phyloP scores from a whole-genome alignment of 1,284 basidiomycete species.

The Melampsora americana region DNA sequence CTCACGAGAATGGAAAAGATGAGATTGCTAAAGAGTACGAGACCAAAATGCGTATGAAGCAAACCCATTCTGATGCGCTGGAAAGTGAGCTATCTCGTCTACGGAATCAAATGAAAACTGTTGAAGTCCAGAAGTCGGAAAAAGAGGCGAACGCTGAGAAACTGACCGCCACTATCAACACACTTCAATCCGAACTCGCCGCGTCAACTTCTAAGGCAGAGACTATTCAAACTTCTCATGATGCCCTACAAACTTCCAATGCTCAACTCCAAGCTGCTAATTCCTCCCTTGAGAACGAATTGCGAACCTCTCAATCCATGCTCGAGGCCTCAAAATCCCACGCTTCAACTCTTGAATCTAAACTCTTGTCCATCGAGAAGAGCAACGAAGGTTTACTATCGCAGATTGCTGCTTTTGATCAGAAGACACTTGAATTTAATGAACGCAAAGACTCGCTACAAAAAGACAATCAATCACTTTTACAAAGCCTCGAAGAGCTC shows the following conservation, averaged over 20 bases:
- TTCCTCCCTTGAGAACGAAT: slow-evolving; percentile 13
- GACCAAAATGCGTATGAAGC: slow-evolving; percentile 42
- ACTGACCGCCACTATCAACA: slow-evolving; percentile 1
- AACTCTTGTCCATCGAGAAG: slow-evolving; percentile 18
- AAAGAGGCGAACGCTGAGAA: slow-evolving; percentile 11
- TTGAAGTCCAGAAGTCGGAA: slow-evolving; percentile 16
- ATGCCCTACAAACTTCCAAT: slow-evolving; percentile 26
- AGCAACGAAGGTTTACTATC: slow-evolving; percentile 11
- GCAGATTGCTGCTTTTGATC: slow-evolving; percentile 18
- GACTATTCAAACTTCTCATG: slow-evolving; percentile 13
- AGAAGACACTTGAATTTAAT: slow-evolving; percentile 20
- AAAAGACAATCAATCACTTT: slow-evolving; percentile 38
- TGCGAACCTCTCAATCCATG: slow-evolving; percentile 13
- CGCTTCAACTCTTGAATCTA: slow-evolving; percentile 28
- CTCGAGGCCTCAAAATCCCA: slow-evolving; percentile 18
- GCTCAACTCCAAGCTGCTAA: slow-evolving; percentile 15
- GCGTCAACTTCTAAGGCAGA: neutral
- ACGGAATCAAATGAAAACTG: slow-evolving; percentile 27
- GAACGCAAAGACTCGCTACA: slow-evolving; percentile 24
- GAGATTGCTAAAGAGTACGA: slow-evolving; percentile 38
- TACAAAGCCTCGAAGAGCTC: slow-evolving; percentile 40
- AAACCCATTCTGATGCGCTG: slow-evolving; percentile 33
- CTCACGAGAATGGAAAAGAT: slow-evolving; percentile 26
- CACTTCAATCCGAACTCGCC: slow-evolving; percentile 13
- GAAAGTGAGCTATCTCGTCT: slow-evolving; percentile 38